A percentile compares a stretch with the other conserved stretches of the same genome.
Conservation (phyloP, 2,329 filamentous ascomycete genomes). For the Aureobasidium lini region DNA sequence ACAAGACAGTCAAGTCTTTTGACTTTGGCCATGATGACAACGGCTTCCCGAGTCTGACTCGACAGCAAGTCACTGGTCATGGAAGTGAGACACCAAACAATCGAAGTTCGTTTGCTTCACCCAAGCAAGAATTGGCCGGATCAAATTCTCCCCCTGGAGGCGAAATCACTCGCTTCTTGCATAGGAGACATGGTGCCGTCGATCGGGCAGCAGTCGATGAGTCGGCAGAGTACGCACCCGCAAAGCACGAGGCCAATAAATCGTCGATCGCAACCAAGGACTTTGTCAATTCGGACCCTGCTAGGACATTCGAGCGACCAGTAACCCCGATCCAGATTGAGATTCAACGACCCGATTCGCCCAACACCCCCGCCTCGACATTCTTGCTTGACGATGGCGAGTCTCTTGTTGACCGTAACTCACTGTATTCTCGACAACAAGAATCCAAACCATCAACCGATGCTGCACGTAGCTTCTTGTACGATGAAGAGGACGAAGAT, state of each 20-base stretch:
- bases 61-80: neutral
- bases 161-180: neutral
- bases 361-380: slow-evolving; percentile 26
- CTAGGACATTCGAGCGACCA: neutral
- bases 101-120: neutral
- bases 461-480: slow-evolving; percentile 41
- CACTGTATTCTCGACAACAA: slow-evolving; percentile 29
- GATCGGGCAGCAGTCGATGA: neutral
- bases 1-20: neutral
- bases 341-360: neutral
- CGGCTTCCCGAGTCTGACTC: neutral
- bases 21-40: neutral
- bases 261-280: slow-evolving; percentile 2
- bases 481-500: slow-evolving; percentile 37
- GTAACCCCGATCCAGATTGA: neutral
- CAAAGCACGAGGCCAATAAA: neutral
- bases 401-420: slow-evolving; percentile 43
- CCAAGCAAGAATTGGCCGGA: neutral
- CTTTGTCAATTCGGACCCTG: neutral
- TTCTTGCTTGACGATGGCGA: slow-evolving; percentile 49
- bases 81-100: neutral
- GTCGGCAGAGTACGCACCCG: neutral
- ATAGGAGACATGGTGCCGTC: neutral
- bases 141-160: neutral
- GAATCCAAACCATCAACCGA: neutral